phyloP scores from a whole-genome alignment of 495 filamentous ascomycete species.

The Copromyces sp. region DNA sequence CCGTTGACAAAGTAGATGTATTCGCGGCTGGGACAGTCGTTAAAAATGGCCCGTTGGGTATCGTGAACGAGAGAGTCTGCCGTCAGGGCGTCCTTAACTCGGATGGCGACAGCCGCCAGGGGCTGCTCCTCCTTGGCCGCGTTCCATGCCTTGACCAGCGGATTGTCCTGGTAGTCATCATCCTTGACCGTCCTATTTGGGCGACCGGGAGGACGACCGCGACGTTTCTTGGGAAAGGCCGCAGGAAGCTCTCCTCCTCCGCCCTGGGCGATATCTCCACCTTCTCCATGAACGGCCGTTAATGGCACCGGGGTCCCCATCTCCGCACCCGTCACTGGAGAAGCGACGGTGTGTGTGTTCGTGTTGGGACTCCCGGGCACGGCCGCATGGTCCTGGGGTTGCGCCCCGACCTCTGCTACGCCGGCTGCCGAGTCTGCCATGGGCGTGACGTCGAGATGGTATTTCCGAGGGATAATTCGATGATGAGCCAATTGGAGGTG shows the following conservation, averaged over 20 bases:
- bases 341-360: neutral
- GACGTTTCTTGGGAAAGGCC: constrained; percentile 22
- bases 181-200: constrained; percentile 23
- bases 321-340: neutral
- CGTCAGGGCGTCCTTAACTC: constrained; percentile 19
- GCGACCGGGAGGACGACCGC: constrained; percentile 23
- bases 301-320: neutral
- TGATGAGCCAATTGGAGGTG: neutral
- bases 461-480: neutral
- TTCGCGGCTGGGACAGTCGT: constrained; percentile 16
- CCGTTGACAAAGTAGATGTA: constrained; percentile 24
- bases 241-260: constrained; percentile 8
- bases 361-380: neutral
- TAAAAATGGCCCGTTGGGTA: constrained; percentile 20
- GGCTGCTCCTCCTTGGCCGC: constrained; percentile 16
- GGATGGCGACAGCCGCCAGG: constrained; percentile 12
- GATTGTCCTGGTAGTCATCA: constrained; percentile 19
- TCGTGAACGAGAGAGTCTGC: constrained; percentile 20
- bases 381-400: neutral
- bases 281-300: neutral
- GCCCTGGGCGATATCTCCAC: neutral
- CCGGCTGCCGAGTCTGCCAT: neutral
- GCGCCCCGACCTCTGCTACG: neutral
- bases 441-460: neutral
- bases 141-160: constrained; percentile 21